Base-by-base conservation (phyloP, 352 stramenopile species). In the Phytophthora cryptogea region DNA sequence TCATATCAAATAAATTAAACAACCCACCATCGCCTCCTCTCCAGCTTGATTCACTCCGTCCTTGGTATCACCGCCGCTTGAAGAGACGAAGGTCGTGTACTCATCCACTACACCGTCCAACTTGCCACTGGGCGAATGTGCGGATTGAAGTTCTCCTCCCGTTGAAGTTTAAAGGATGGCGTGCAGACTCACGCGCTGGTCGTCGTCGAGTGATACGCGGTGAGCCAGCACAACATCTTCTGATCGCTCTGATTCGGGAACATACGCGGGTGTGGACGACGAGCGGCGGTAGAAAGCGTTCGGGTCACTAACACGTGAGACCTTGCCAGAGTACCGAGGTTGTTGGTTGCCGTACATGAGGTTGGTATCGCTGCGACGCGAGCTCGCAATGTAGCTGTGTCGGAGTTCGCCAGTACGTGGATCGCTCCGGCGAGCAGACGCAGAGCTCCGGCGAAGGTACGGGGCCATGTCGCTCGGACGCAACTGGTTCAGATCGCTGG, bases 121-220 rank as follows among this genome's bases (percentile, higher is more conserved):
- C n/a, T n/a, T n/a, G n/a, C n/a, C n/a, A n/a, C n/a, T n/a, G 28
- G 4, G 6, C 35, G 41, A 20, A 35, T 37, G 36, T 53, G 28
- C 53, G 46, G 54, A 52, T 49, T 16, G 30, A 36, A 8, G 44
- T 48, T 37, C 17, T 69, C 33, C 20, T n/a, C 17, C 42, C 20
- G 5, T 13, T 31, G 6, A 43, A 47, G 42, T 68, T 51, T 83
- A 87, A n/a, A 87, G 68, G 42, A 87, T 87, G 40, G 77, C 77
- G 56, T 87, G 77, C 43, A 87, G 67, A 70, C 77, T 87, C 70
- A 84, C 72, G 27, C 77, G 77, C 44, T 84, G 72, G 11, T 80
- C 74, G 20, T 87, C 66, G 59, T 85, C 74, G 2, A 87, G 75
- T 52, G 77, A 86, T 49, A 84, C 70, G 54, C 77, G 77, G 37